These are phyloP conservation scores for Cladosporium sp. DNA, from an alignment of 2,329 filamentous ascomycete species.

Conservation along the genomic window DNA sequence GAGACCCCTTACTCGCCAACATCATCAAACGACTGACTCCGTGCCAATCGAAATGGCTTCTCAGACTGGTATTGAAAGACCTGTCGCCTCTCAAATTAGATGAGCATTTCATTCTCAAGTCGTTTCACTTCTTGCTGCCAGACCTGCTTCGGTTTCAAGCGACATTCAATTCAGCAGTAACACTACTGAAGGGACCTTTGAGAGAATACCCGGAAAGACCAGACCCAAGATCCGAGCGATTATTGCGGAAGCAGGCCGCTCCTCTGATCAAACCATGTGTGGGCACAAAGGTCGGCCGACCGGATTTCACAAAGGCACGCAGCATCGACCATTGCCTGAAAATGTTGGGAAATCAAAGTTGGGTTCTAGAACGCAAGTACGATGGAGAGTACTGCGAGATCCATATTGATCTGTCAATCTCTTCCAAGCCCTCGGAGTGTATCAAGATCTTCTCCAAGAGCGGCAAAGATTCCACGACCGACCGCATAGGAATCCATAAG, in stretches of 20 bases:
- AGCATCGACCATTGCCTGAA: conserved; percentile 67
- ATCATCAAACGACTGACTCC: conserved; percentile 60
- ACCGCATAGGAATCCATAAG: conserved; percentile 59
- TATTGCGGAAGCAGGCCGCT: conserved; percentile 36
- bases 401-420: conserved; percentile 64
- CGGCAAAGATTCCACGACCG: conserved; percentile 78
- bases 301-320: conserved; percentile 41
- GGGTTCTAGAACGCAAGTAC: conserved; percentile 77
- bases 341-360: conserved; percentile 54
- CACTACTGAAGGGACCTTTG: conserved; percentile 46
- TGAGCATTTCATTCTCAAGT: conserved; percentile 49
- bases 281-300: conserved; percentile 44
- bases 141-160: conserved; percentile 65
- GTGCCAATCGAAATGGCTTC: conserved; percentile 80
- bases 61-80: conserved; percentile 71
- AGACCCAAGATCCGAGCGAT: conserved; percentile 27
- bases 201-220: conserved; percentile 35
- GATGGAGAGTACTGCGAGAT: conserved; percentile 87
- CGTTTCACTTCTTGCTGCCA: conserved; percentile 66
- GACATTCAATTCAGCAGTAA: conserved; percentile 58
- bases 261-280: conserved; percentile 35
- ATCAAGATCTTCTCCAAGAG: conserved; percentile 89
- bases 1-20: conserved; percentile 46
- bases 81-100: conserved; percentile 65
- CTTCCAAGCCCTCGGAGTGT: conserved; percentile 34